Evolutionary conservation across 2,329 filamentous ascomycete genomes (phyloP), one percentile per base, ranked within the genome.

Genomic region (Alternaria ethzedia): DNA sequence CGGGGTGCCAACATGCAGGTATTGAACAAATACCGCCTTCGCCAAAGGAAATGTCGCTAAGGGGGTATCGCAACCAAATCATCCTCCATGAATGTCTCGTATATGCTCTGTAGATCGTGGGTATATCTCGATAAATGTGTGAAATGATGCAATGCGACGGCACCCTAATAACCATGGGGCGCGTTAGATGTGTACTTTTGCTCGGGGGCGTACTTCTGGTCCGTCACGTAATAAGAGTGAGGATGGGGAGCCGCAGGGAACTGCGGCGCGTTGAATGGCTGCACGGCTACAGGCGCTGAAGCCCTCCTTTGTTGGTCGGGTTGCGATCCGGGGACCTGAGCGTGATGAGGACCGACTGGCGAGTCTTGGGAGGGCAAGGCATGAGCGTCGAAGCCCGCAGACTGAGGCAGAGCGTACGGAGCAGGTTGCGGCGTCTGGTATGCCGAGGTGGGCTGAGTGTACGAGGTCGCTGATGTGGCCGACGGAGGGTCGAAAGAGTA

Each of bases 271-370:
- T 57, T 56, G 50, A 76, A 77, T 2, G 68, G 52, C 54, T 75
- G 75, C 46, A 77, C 54, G 13, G 71, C 60, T 15, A 79, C 67
- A 9, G 76, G 75, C 45, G 75, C 75, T 12, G 77, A 79, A 21
- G 75, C 66, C 46, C 77, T 67, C 54, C 77, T 71, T 26, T 73
- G 68, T n/a, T 67, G 56, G 49, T 77, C 71, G 20, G 71, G 69
- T 23, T 71, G 73, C 9, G 62, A 54, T 28, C 66, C 55, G 17
- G 70, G 59, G 25, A 57, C 65, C 25, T 71, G 69, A 3, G 64
- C 54, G 32, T 67, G 61, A 12, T 67, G 70, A 47, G 68, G 66
- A 25, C 57, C 43, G 7, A 68, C 51, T 17, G 73, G 61, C 9
- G 70, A 55, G 43, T 28, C 68, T 54, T 71, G 71, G 10, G 70